Evolutionary conservation across 192 early-diverging fungal species (phyloP), one percentile per base, ranked within the genome.

Genomic region (Entrophospora sp.): DNA sequence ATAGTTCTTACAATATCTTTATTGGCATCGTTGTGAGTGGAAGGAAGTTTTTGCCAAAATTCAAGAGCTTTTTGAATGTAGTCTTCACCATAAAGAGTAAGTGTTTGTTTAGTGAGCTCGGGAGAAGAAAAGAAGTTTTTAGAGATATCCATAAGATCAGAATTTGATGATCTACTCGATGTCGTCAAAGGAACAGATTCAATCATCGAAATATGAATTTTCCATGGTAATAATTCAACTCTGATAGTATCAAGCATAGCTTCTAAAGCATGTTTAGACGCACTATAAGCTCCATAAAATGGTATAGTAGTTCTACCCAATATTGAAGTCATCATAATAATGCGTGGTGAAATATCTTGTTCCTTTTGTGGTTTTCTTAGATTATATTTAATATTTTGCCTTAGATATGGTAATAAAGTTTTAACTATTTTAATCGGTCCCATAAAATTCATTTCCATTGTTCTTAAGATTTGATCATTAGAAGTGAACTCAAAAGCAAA

Each of bases 361-460:
- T 77, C 67, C 30, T 66, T 66, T 30, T 34, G 14, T 10, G 49
- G 51, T 31, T 66, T 66, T 40, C 42, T 25, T n/a, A 66, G 13
- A 31, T 66, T 66, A 32, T 66, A 66, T 55, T 55, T 66, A 25
- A 66, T 55, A 31, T 73, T 73, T 36, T 77, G 69, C 16, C 75
- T 46, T 65, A 77, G 40, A 34, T 61, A 72, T 25, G 75, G 75
- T 24, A 77, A 38, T 25, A 77, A 36, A 12, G 67, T 70, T 45
- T 77, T 77, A 24, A 71, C 65, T 38, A 74, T 77, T 53, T 70
- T 69, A 31, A 77, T 71, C 25, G 73, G 66, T 7, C 75, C 75
- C 63, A 73, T 77, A 51, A 70, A 77, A 69, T 77, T 77, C 45
- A 74, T 66, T 40, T 73, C 72, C 75, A 77, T 77, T 16, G 73